These are phyloP conservation scores for Fraxinus cuspidata DNA, from an alignment of 257 asterid species.

Conservation along the genomic window DNA sequence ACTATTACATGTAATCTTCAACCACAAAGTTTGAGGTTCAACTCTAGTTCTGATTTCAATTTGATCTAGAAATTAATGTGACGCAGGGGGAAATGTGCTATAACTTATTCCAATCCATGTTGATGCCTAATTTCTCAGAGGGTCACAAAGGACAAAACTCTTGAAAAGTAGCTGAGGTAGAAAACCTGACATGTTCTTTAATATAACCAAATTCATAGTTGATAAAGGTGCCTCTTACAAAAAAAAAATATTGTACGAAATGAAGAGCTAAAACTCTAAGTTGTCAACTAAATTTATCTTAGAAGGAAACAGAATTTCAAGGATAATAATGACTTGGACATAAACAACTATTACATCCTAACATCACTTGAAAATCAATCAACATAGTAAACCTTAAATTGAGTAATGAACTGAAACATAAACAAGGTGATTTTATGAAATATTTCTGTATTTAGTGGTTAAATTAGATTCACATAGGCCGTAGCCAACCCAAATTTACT, in stretches of 20 bases:
- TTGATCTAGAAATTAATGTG: background rate
- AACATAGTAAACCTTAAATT: background rate
- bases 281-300: background rate
- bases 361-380: no score
- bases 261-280: background rate
- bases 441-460: no score
- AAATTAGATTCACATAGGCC: background rate
- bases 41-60: background rate
- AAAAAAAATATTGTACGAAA: no score
- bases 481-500: background rate
- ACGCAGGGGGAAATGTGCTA: background rate
- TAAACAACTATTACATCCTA: background rate
- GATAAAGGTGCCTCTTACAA: background rate
- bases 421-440: background rate
- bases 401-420: background rate
- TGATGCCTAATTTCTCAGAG: background rate
- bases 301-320: background rate
- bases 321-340: background rate
- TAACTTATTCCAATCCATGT: background rate
- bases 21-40: background rate
- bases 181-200: background rate
- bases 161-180: background rate
- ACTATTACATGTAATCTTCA: background rate
- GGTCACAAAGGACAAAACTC: background rate
- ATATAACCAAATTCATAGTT: background rate